phyloP scores from a whole-genome alignment of 306 rosid genomes.

The Cucurbita maxima region DNA sequence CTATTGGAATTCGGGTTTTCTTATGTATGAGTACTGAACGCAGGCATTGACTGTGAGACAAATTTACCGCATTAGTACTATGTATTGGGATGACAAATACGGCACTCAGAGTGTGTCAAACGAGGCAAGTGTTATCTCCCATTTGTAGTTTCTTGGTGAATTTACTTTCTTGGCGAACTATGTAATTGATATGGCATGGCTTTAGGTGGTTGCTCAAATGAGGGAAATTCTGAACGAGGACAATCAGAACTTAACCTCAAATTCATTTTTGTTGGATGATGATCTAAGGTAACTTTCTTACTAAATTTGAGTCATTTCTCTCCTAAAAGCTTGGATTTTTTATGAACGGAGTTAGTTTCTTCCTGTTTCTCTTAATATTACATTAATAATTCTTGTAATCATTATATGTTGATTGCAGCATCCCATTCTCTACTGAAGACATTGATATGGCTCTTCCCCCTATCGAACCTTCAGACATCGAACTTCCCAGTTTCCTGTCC shows the following conservation, averaged over 20 bases:
- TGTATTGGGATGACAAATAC: slow-evolving; percentile 99
- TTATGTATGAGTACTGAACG: slow-evolving; percentile 16
- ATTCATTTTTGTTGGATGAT: slow-evolving; percentile 93
- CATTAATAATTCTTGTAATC: neutral
- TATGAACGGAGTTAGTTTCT: neutral
- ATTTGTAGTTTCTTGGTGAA: slow-evolving; percentile 6
- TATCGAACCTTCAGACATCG: slow-evolving; percentile 60
- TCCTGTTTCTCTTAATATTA: neutral
- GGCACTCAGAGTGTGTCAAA: slow-evolving; percentile 97
- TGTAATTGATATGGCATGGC: neutral
- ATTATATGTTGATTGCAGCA: slow-evolving; percentile 39
- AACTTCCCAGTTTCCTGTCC: slow-evolving; percentile 44
- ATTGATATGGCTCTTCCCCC: slow-evolving; percentile 82
- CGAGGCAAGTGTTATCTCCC: slow-evolving; percentile 55
- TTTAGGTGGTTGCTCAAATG: slow-evolving; percentile 87
- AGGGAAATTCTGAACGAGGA: slow-evolving; percentile 82
- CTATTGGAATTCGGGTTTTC: neutral
- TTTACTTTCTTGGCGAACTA: neutral
- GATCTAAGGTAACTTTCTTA: slow-evolving; percentile 65
- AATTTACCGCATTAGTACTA: slow-evolving; percentile 92
- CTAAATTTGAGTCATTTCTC: neutral
- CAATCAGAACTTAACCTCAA: slow-evolving; percentile 76
- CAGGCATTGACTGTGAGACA: slow-evolving; percentile 93
- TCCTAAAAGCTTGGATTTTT: neutral
- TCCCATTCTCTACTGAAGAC: slow-evolving; percentile 94